Percentiles rank a stretch among this genome's conserved stretches.
Conservation (phyloP, 805 yeast species). For the Saccharomycopsis lassenensis region DNA sequence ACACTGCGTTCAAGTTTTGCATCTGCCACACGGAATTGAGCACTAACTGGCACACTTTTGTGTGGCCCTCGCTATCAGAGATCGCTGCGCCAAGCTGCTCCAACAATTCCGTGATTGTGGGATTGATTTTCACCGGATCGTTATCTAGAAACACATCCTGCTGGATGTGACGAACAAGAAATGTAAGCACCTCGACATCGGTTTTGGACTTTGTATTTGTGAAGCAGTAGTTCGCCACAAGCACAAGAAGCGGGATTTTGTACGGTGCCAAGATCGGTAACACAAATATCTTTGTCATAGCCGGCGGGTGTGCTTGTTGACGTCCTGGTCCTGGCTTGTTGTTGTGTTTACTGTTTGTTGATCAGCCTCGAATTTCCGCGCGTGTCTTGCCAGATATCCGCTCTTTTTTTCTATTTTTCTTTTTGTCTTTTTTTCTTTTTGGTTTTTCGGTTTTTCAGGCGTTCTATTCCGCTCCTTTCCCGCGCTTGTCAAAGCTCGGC, state of each 20-base stretch:
- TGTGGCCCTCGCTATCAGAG: conserved; percentile 19
- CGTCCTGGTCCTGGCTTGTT: too few species aligned
- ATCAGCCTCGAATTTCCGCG: too few species aligned
- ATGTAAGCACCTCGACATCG: conserved; percentile 30
- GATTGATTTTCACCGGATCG: conserved; percentile 23
- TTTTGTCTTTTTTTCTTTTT: too few species aligned
- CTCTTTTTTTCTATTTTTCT: too few species aligned
- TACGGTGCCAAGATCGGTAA: conserved; percentile 42
- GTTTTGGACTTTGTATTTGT: conserved; percentile 29
- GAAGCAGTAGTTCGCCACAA: conserved; percentile 37
- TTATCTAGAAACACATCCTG: conserved; percentile 23
- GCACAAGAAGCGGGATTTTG: conserved; percentile 37
- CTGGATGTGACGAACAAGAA: conserved; percentile 34
- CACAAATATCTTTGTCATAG: too few species aligned
- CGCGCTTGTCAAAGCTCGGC: too few species aligned
- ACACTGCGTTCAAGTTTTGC: conserved; percentile 26
- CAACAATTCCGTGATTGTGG: conserved; percentile 26
- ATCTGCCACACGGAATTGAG: conserved; percentile 1
- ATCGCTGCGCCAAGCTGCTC: conserved; percentile 20
- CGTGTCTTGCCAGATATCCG: too few species aligned
- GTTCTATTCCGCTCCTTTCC: too few species aligned
- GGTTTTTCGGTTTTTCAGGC: too few species aligned
- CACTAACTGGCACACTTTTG: neutral
- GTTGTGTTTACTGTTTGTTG: too few species aligned
- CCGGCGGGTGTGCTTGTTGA: too few species aligned